Evolutionary conservation across 116 monocot genomes (phyloP).

Genomic region (Cymodocea nodosa): DNA sequence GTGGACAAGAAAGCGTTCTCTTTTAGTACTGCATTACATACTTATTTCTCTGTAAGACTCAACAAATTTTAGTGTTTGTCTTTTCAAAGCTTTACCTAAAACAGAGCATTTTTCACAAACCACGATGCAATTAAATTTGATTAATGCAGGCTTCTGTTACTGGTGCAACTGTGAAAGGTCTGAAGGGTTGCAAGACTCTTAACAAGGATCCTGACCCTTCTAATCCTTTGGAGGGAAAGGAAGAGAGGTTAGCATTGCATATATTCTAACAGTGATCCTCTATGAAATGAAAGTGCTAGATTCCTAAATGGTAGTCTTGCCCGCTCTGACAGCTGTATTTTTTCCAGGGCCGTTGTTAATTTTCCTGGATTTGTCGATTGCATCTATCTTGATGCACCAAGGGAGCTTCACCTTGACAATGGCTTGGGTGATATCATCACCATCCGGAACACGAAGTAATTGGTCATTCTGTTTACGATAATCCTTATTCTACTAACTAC

Average conservation of each 20-base stretch:
- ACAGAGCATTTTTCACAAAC: background rate
- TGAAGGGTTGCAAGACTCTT: conserved; percentile 77
- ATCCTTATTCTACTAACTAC: too few species aligned
- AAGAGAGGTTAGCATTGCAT: conserved; percentile 51
- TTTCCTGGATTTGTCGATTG: conserved; percentile 99
- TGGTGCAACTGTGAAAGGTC: conserved; percentile 67
- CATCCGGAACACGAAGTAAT: conserved; percentile 71
- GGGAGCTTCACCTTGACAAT: conserved; percentile 64
- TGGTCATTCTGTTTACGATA: background rate
- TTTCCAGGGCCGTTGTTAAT: conserved; percentile 54
- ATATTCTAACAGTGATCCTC: background rate
- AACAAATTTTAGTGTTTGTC: background rate
- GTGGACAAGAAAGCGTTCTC: conserved; percentile 78
- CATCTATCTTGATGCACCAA: conserved; percentile 67
- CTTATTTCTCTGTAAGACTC: conserved; percentile 73
- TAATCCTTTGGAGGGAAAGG: conserved; percentile 77
- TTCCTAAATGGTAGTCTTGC: background rate
- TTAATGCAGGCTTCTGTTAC: conserved; percentile 56
- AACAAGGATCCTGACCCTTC: conserved; percentile 94
- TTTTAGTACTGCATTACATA: conserved; percentile 83
- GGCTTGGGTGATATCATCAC: conserved; percentile 72
- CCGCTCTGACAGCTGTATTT: conserved; percentile 2
- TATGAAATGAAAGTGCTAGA: background rate
- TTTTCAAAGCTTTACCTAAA: background rate
- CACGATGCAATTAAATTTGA: background rate